These are phyloP conservation scores for Capronia epimyces DNA, from an alignment of 2,329 filamentous ascomycete genomes.

Conservation along the genomic window DNA sequence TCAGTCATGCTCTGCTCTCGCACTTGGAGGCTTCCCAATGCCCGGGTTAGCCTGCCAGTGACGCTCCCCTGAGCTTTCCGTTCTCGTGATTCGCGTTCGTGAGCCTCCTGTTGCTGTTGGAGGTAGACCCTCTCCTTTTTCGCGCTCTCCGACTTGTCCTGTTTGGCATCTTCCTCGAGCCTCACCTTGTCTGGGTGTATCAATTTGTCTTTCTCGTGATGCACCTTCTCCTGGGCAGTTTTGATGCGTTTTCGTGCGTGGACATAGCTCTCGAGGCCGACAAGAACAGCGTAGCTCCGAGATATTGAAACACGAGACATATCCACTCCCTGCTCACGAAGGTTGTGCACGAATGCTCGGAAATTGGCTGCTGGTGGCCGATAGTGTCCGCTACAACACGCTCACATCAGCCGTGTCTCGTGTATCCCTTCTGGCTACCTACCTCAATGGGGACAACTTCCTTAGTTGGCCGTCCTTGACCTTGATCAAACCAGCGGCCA, in stretches of 20 bases:
- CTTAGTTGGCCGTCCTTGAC: conserved; percentile 74
- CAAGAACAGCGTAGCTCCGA: conserved; percentile 73
- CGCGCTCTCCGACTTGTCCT: conserved; percentile 57
- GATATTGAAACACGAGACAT: conserved; percentile 73
- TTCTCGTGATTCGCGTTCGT: conserved; percentile 10
- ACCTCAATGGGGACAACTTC: conserved; percentile 57
- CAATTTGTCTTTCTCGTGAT: conserved; percentile 54
- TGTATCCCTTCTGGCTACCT: no score
- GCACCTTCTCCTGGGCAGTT: conserved; percentile 46
- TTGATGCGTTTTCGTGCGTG: conserved; percentile 63
- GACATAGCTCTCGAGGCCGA: conserved; percentile 75
- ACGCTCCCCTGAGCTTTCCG: conserved; percentile 7
- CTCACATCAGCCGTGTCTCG: no score
- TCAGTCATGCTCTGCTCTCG: conserved; percentile 2
- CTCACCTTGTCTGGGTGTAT: conserved; percentile 56
- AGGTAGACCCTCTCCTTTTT: conserved; percentile 54
- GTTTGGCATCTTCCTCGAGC: conserved; percentile 43
- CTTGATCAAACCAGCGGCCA: conserved; percentile 77
- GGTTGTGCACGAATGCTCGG: conserved; percentile 67
- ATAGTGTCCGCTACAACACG: conserved; percentile 21
- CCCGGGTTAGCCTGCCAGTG: conserved; percentile 10
- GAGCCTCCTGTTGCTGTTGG: conserved; percentile 27
- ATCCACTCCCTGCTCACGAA: conserved; percentile 70
- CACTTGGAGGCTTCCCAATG: conserved; percentile 6
- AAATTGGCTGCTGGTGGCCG: conserved; percentile 70